Percentiles rank a stretch among this genome's conserved stretches.
These are phyloP conservation scores for Vicia faba DNA, from an alignment of 306 rosid species.

Conservation along the genomic window DNA sequence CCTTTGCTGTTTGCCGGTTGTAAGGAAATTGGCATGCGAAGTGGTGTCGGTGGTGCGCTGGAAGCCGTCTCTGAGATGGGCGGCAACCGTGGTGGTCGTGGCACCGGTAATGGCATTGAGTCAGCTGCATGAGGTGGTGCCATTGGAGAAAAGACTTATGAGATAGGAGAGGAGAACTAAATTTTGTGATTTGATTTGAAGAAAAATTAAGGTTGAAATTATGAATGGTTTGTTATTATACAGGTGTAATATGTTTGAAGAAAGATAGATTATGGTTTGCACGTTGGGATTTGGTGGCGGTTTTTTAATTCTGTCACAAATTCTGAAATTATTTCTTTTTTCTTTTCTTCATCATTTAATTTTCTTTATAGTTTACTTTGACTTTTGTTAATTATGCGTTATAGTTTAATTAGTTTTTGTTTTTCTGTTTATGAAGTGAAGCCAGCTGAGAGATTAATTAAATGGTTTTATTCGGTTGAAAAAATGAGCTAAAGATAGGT, in stretches of 20 bases:
- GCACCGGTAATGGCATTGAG: background rate
- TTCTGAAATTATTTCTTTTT: slow-evolving; percentile 14
- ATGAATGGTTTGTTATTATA: slow-evolving; percentile 25
- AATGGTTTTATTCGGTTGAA: slow-evolving; percentile 28
- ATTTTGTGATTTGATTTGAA: slow-evolving; percentile 3
- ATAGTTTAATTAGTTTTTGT: slow-evolving; percentile 23
- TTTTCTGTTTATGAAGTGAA: background rate
- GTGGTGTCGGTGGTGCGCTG: background rate
- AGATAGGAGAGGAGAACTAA: background rate
- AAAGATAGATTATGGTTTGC: slow-evolving; percentile 36
- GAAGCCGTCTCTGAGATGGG: background rate
- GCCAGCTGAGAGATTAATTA: background rate
- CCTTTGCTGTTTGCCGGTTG: slow-evolving; percentile 61
- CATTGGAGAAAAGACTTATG: slow-evolving; percentile 28
- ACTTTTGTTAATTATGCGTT: slow-evolving; percentile 27
- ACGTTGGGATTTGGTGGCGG: slow-evolving; percentile 40
- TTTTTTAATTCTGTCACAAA: background rate
- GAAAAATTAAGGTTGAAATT: slow-evolving; percentile 21
- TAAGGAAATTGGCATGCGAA: slow-evolving; percentile 44
- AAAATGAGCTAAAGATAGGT: slow-evolving; percentile 26
- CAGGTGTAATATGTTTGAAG: slow-evolving; percentile 31
- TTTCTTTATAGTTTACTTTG: slow-evolving; percentile 10
- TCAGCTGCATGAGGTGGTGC: background rate
- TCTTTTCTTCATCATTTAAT: background rate
- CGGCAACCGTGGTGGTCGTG: background rate